phyloP scores from a whole-genome alignment of 805 yeast genomes.

The Wickerhamomyces chambardii region DNA sequence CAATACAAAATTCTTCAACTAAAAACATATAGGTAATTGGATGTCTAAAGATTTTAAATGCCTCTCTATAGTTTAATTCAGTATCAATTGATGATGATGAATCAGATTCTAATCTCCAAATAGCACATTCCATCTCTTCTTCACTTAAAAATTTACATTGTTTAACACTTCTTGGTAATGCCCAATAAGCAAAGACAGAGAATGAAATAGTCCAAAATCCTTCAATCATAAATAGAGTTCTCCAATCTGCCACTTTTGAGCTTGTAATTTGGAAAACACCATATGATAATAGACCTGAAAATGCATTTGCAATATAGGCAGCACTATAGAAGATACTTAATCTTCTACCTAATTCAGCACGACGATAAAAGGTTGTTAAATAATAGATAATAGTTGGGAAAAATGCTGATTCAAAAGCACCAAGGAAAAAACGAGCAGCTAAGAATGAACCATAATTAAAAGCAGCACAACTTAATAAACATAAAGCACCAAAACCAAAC shows the following conservation, averaged over 20 bases:
- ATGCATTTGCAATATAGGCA: slow-evolving; percentile 19
- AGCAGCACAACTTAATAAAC: slow-evolving; percentile 27
- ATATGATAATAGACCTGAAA: slow-evolving; percentile 32
- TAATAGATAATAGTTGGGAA: slow-evolving; percentile 30
- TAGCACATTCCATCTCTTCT: slow-evolving; percentile 25
- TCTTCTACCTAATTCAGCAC: slow-evolving; percentile 27
- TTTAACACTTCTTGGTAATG: slow-evolving; percentile 30
- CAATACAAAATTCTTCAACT: slow-evolving; percentile 33
- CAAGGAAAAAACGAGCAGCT: slow-evolving; percentile 35
- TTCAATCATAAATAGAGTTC: slow-evolving; percentile 36
- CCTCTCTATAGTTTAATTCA: slow-evolving; percentile 28
- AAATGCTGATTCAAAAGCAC: slow-evolving; percentile 31
- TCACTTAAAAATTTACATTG: slow-evolving; percentile 32
- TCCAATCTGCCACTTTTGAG: slow-evolving; percentile 34
- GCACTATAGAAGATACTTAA: slow-evolving; percentile 27
- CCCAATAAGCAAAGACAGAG: slow-evolving; percentile 22
- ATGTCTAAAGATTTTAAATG: slow-evolving; percentile 32
- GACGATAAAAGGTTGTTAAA: slow-evolving; percentile 27
- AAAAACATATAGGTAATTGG: slow-evolving; percentile 37
- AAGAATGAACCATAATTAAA: slow-evolving; percentile 28
- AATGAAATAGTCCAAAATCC: slow-evolving; percentile 37
- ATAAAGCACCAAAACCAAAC: slow-evolving; percentile 34
- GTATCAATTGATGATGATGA: slow-evolving; percentile 31
- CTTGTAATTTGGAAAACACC: slow-evolving; percentile 31
- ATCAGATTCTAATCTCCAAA: slow-evolving; percentile 32